phyloP scores from a whole-genome alignment of 305 asterid genomes.

The Rubia peregrina region DNA sequence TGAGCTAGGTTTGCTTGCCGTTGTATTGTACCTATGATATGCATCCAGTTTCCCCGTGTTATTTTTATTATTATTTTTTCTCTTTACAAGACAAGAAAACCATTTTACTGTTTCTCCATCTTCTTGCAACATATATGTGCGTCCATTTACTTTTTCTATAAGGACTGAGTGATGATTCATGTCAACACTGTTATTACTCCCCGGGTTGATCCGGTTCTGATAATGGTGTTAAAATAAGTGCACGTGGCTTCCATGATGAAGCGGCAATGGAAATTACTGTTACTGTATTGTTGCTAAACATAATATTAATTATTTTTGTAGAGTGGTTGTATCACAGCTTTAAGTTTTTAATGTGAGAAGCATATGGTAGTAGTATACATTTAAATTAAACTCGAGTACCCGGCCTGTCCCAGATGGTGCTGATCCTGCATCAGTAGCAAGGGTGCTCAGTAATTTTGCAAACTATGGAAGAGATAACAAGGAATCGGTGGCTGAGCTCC shows the following conservation, averaged over 20 bases:
- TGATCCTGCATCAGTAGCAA: conserved; percentile 55
- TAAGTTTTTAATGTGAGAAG: not conserved
- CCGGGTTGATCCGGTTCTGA: not conserved
- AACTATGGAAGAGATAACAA: conserved; percentile 60
- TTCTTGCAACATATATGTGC: not conserved
- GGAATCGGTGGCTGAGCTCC: conserved; percentile 81
- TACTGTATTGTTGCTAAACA: not conserved
- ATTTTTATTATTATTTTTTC: not conserved
- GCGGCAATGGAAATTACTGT: not conserved
- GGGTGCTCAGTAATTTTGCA: conserved; percentile 43
- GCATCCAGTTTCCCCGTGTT: not conserved
- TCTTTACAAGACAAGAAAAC: not conserved
- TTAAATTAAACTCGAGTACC: not conserved
- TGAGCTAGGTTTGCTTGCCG: not conserved
- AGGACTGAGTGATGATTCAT: not conserved
- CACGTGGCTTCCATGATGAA: not conserved
- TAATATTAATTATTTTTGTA: not conserved
- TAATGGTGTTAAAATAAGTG: not conserved
- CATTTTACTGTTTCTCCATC: not conserved
- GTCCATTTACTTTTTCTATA: not conserved
- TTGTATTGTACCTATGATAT: not conserved
- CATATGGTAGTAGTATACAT: conserved; percentile 2
- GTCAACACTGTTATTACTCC: not conserved
- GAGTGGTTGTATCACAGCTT: not conserved
- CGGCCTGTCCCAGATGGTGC: conserved; percentile 52